Evolutionary conservation across 176 grass and related monocot genomes (phyloP), one percentile per base, ranked within the genome.

Genomic region (Oryza rufipogon): DNA sequence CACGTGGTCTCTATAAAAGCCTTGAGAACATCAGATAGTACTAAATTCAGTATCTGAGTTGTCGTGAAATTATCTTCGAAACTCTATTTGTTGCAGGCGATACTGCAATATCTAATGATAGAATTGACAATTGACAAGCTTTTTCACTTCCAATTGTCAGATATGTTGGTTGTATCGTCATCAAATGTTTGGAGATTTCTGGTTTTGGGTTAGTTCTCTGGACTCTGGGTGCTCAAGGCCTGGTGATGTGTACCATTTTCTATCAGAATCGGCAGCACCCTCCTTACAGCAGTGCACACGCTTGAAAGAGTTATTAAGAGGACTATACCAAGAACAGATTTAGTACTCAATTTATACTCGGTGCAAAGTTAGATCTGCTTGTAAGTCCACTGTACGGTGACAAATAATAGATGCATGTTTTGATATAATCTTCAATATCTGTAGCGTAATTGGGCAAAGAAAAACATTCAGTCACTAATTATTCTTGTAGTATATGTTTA

Each of bases 91-190:
- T 38, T 52, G 48, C 77, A 82, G n/a, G 30, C 76, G 80, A 7
- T 63, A 66, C 79, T 17, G 22, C 76, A 83, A 7, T 63, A 66
- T 83, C 23, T 75, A 80, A 17, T 87, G 63, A 80, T 87, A 58
- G 9, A 75, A 75, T 33, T 19, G 20, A 52, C 10, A 75, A 75
- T 33, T 19, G 20, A 52, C 10, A 71, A 84, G 48, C 66, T 49
- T 66, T 42, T 42, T 54, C 60, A 80, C 52, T 87, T 75, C 70
- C 30, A 71, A 76, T 46, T 91, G 71, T 70, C 89, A 87, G 89
- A 86, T 90, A 70, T 66, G 69, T 45, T 64, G 70, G 56, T 80
- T 39, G 69, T 87, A 56, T 79, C 42, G 1, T 66, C 77, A 76
- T 84, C 2, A 4, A 75, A 84, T 45, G 64, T 84, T 70, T 75